Conservation (phyloP, 148 eudicot species). For the Polygonum aviculare region DNA sequence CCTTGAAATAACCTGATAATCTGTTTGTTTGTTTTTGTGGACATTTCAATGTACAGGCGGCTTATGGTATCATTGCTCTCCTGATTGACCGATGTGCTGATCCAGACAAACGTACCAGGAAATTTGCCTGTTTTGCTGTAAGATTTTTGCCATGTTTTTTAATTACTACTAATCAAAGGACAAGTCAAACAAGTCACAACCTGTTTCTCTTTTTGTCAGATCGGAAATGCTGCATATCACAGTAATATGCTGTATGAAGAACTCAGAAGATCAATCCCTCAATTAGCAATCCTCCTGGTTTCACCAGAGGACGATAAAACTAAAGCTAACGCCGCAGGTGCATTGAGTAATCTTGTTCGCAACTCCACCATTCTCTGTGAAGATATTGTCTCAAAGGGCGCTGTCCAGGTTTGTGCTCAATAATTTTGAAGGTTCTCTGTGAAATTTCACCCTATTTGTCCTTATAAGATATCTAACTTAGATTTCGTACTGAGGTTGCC, state of each 20-base stretch:
- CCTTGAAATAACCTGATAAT: not conserved
- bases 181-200: not conserved
- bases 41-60: constrained; percentile 40
- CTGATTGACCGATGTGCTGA: constrained; percentile 86
- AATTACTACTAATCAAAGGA: not conserved
- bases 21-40: not conserved
- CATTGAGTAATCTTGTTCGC: constrained; percentile 93
- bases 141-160: constrained; percentile 15
- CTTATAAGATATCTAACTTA: not conserved
- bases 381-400: constrained; percentile 84
- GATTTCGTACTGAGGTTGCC: too few species aligned
- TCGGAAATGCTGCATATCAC: constrained; percentile 95
- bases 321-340: constrained; percentile 97
- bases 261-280: constrained; percentile 76
- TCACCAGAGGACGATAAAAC: constrained; percentile 89
- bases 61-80: constrained; percentile 46
- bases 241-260: constrained; percentile 74
- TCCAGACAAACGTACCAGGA: constrained; percentile 79
- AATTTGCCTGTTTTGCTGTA: constrained; percentile 98
- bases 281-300: constrained; percentile 61
- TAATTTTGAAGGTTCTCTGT: not conserved
- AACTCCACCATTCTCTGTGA: constrained; percentile 82
- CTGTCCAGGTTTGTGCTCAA: constrained; percentile 61
- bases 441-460: not conserved
- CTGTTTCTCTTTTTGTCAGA: constrained; percentile 23